Base-by-base conservation (phyloP, 441 rosid species). In the Erodium moschatum region DNA sequence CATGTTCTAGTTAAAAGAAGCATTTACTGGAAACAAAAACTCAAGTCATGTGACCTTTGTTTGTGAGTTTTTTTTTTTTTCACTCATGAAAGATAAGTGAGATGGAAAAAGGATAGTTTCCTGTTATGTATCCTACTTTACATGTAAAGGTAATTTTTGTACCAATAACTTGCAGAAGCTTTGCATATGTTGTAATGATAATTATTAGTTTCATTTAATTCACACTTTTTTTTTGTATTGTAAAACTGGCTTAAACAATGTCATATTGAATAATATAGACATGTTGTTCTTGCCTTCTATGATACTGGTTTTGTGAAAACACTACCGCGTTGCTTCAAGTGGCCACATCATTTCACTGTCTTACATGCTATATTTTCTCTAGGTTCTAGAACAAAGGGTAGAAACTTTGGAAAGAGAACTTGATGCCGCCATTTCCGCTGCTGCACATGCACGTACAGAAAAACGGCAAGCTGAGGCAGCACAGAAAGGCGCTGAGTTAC, bases 311-410 rank as follows among this genome's bases (percentile, higher is more conserved):
- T 64, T 33, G 8, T 0, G n/a, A 29, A 62, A 21, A 64, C 29
- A 56, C 2, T 20, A 10, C 48, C 0, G 1, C 15, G 27, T 12
- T n/a, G 4, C 72, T 69, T 67, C 29, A 20, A 61, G 54, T 65
- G 48, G 67, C 67, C 18, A 52, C 29, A 27, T 6, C 61, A 54
- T 54, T 54, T 54, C 24, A 54, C 2, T 18, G 11, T 54, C 21
- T 54, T 18, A 13, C 46, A 6, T 8, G 1, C 54, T 46, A 3
- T 38, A 38, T 44, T 21, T 10, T 72, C 56, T 81, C 19, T 76
- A 92, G 97, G 85, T 88, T 74, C 98, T 91, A 77, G 93, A 91
- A 78, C 97, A 91, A 82, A 85, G 98, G 73, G 95, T 91, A 33
- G 92, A 88, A 80, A 93, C 96, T 69, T 80, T 91, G 72, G 97